phyloP scores from a whole-genome alignment of 2,329 filamentous ascomycete species.

The Fusarium liriodendri region DNA sequence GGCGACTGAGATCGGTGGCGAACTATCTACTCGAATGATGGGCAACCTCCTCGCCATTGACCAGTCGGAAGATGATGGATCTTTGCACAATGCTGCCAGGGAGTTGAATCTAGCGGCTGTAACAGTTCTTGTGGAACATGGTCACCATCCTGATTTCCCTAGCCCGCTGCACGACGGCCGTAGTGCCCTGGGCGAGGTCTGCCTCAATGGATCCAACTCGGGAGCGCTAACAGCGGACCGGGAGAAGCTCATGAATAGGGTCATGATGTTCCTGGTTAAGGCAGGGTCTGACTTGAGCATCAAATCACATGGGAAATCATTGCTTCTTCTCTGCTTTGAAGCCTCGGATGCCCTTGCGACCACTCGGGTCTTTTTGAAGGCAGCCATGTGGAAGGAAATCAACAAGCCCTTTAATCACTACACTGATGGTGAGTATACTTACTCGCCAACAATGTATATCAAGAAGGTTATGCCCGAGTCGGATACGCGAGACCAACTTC shows the following conservation, averaged over 20 bases:
- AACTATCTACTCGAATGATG: slow-evolving; percentile 65
- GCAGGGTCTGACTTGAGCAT: slow-evolving; percentile 67
- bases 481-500: slow-evolving; percentile 54
- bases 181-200: slow-evolving; percentile 72
- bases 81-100: slow-evolving; percentile 72
- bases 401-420: slow-evolving; percentile 70
- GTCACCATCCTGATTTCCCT: slow-evolving; percentile 74
- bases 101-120: slow-evolving; percentile 68
- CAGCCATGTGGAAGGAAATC: slow-evolving; percentile 72
- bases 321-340: slow-evolving; percentile 70
- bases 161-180: slow-evolving; percentile 71
- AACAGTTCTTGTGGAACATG: slow-evolving; percentile 66
- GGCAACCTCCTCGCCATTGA: slow-evolving; percentile 65
- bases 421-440: slow-evolving; percentile 64
- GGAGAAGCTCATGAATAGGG: slow-evolving; percentile 66
- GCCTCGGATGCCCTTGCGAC: slow-evolving; percentile 65
- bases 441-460: slow-evolving; percentile 74
- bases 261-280: slow-evolving; percentile 67
- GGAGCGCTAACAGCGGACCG: slow-evolving; percentile 57
- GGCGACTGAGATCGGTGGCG: slow-evolving; percentile 66
- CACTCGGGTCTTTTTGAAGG: slow-evolving; percentile 69
- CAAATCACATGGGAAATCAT: slow-evolving; percentile 67
- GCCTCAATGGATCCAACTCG: slow-evolving; percentile 63
- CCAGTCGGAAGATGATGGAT: slow-evolving; percentile 71
- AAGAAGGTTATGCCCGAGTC: slow-evolving; percentile 56